Evolutionary conservation across 73 alveolate genomes (phyloP).

Genomic region (Symbiodinium natans): DNA sequence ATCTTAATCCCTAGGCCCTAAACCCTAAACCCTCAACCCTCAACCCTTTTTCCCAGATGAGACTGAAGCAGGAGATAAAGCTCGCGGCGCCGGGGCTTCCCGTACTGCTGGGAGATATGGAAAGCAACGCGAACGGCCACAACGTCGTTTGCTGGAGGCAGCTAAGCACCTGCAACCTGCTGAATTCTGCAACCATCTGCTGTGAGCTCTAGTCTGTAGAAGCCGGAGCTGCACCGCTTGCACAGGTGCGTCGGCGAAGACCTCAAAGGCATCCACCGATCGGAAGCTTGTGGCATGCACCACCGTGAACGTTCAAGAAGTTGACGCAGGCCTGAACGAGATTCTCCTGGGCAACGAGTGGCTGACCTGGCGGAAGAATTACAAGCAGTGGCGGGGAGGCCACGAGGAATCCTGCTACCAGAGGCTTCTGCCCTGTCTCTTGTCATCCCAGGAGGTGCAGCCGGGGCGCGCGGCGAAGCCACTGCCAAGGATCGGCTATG

Average conservation of each 20-base stretch:
- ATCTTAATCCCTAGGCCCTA: too few species aligned
- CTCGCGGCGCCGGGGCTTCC: slow-evolving; percentile 70
- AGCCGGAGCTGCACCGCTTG: too few species aligned
- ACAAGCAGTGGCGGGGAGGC: slow-evolving; percentile 93
- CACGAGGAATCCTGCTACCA: not conserved
- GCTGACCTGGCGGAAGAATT: slow-evolving; percentile 92
- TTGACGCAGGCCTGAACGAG: slow-evolving; percentile 27
- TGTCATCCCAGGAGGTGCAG: slow-evolving; percentile 58
- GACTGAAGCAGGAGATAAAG: slow-evolving; percentile 48
- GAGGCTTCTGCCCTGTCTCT: too few species aligned
- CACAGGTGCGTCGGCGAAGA: slow-evolving; percentile 61
- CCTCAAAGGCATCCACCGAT: slow-evolving; percentile 45
- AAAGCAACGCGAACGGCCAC: slow-evolving; percentile 26
- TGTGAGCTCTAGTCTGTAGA: too few species aligned
- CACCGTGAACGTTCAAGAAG: too few species aligned
- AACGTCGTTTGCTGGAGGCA: slow-evolving; percentile 82
- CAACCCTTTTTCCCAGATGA: too few species aligned
- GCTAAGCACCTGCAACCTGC: not conserved
- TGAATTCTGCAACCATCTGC: too few species aligned
- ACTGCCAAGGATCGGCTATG: slow-evolving; percentile 23
- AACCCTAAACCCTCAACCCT: too few species aligned
- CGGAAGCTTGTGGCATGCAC: too few species aligned
- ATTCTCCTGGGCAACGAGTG: slow-evolving; percentile 87
- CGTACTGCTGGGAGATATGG: slow-evolving; percentile 72
- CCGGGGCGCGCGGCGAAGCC: slow-evolving; percentile 80